Evolutionary conservation across 73 alveolate genomes (phyloP), one percentile per base, ranked within the genome.

Genomic region (Durusdinium trenchii): DNA sequence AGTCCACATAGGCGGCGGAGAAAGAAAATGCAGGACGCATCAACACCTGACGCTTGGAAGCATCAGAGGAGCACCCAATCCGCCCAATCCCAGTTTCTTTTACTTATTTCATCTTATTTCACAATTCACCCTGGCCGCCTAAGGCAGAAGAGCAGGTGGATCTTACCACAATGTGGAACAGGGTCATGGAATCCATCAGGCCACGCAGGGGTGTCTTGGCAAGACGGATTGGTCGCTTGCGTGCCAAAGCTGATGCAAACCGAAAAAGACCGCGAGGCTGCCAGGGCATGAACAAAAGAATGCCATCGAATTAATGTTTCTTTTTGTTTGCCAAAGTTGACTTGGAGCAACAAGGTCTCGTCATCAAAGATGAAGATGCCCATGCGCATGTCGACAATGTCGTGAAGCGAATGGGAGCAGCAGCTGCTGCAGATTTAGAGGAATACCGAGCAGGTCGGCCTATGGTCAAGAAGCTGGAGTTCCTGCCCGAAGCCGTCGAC

Each of bases 331-430:
- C 23, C 69, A 57, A 57, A 16, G 23, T 16, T 57, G 23, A 57
- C 23, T 16, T 57, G 69, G 69, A 12, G 23, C 23, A 23, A 28
- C 47, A 20, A 82, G 96, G 98, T 18, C 90, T 91, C 57, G 89
- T 91, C 98, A 91, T 91, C 98, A 91, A 91, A 91, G 98, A 91
- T 52, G 98, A 69, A 30, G 98, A 91, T 26, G 98, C 98, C 76
- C 98, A 91, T 45, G 54, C 20, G 52, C n/a, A n/a, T 89, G 98
- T 91, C 61, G 90, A 91, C 30, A 78, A 38, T n/a, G 67, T 91
- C 61, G 60, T 91, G 45, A 28, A 46, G 46, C 46, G 69, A 78
- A 91, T 91, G 98, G 79, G n/a, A 5, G 50, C 67, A 18, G 82
- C 71, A 32, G 89, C 90, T 6, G 45, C 57, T 14, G 57, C 67